Conservation (phyloP, 2,329 filamentous ascomycete genomes). For the Calonectria hongkongensis region DNA sequence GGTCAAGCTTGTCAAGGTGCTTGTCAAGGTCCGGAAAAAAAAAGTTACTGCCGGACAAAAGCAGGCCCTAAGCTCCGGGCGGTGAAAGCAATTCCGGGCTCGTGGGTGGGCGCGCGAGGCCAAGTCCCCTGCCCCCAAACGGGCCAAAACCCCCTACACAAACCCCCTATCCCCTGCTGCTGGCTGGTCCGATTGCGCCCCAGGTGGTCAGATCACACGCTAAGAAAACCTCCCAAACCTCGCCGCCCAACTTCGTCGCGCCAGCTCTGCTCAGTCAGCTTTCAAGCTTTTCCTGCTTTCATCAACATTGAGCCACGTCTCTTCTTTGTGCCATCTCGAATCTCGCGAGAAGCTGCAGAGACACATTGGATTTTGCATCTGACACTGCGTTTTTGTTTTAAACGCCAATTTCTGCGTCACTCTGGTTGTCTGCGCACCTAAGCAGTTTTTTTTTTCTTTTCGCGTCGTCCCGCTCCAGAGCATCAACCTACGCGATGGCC, state of each 20-base stretch:
- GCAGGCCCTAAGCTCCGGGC: constrained; percentile 27
- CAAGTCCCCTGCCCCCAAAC: background rate
- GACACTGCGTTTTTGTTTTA: background rate
- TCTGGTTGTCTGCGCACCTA: constrained; percentile 21
- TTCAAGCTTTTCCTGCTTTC: constrained; percentile 33
- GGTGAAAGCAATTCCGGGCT: constrained; percentile 34
- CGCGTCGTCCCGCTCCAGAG: constrained; percentile 32
- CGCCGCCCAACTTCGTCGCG: constrained; percentile 33
- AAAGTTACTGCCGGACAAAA: constrained; percentile 44
- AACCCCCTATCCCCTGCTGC: constrained; percentile 23
- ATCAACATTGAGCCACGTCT: constrained; percentile 39
- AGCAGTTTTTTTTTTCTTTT: constrained; percentile 29
- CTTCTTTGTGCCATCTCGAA: background rate
- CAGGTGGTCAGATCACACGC: constrained; percentile 45
- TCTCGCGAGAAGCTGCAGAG: background rate
- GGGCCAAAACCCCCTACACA: background rate
- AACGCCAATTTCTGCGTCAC: background rate
- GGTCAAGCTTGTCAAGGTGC: too few relatives aligned
- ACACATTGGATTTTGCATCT: background rate
- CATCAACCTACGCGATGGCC: constrained; percentile 56
- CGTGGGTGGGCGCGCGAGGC: background rate
- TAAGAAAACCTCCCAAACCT: constrained; percentile 41
- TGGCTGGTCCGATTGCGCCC: constrained; percentile 11
- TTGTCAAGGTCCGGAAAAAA: constrained; percentile 12
- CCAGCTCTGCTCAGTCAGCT: constrained; percentile 34